Base-by-base conservation (phyloP, 2,329 filamentous ascomycete genomes). In the Colletotrichum nymphaeae region DNA sequence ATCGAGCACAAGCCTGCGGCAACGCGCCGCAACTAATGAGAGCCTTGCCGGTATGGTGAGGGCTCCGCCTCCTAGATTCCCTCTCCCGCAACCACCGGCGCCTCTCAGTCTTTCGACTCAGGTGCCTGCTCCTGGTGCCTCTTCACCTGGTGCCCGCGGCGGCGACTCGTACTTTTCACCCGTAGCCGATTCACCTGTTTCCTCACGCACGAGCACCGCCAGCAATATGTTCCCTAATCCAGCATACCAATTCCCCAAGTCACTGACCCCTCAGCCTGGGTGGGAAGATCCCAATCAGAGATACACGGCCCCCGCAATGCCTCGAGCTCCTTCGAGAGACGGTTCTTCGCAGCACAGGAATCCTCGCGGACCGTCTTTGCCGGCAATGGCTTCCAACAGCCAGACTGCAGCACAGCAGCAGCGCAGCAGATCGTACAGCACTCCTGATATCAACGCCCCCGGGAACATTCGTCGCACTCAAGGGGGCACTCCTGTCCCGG, bases 131-230 rank as follows among this genome's bases (percentile, higher is more conserved):
- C 78, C 79, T 22, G 80, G 84, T 58, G 83, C 86, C 63, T 82
- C 83, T 65, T 94, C 93, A 16, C 93, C 94, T 1, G 86, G 87
- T 30, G 86, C 90, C 24, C 88, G 90, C 64, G 87, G 86, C 46
- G 90, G 87, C n/a, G 94, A 95, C 72, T 98, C 95, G 4, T 98
- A 98, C 83, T 99, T 99, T 83, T 98, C 96, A 0, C 97, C 97
- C 0, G 89, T 93, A 2, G 89, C 88, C 42, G 95, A 98, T 67
- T 95, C 94, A 0, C 94, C 94, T 11, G 91, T 91, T 56, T 94
- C 93, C 16, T 93, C 93, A 28, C 89, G 94, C 63, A 93, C 93
- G 8, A 95, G 93, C 80, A 91, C 91, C 1, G 89, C 94, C 5
- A 95, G 94, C 53, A 91, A 92, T 58, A 92, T 95, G 80, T 97